A percentile compares a stretch with the other conserved stretches of the same genome.
phyloP scores from a whole-genome alignment of 345 rosid genomes.

The Dimocarpus longan region DNA sequence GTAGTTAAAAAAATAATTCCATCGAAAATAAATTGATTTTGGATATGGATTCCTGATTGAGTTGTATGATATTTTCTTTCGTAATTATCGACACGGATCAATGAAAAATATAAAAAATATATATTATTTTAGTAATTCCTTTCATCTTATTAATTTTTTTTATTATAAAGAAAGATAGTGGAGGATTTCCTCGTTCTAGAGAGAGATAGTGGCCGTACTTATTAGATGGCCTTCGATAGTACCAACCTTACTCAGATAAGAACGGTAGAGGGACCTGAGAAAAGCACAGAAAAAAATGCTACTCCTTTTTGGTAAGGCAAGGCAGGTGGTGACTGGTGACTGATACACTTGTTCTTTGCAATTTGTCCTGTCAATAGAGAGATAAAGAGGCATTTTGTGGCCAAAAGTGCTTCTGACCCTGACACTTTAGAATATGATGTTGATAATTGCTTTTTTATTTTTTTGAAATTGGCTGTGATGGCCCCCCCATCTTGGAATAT shows the following conservation, averaged over 20 bases:
- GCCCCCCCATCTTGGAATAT: too few species aligned
- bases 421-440: background rate
- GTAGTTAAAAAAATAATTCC: too few species aligned
- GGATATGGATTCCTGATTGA: too few species aligned
- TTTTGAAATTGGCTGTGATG: background rate
- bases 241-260: conserved; percentile 46
- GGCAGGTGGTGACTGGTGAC: conserved; percentile 24
- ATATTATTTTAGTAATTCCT: too few species aligned
- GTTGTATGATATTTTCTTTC: too few species aligned
- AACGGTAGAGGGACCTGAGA: conserved; percentile 7
- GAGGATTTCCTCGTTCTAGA: background rate
- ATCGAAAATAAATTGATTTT: too few species aligned
- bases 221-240: conserved; percentile 27
- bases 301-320: background rate
- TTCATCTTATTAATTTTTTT: too few species aligned
- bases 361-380: background rate
- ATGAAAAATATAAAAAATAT: too few species aligned
- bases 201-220: conserved; percentile 38
- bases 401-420: background rate
- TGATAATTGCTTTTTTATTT: background rate
- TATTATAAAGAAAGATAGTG: too few species aligned
- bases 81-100: too few species aligned
- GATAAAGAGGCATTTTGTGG: background rate
- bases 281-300: background rate
- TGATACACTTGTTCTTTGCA: background rate